phyloP scores from a whole-genome alignment of 345 rosid species.

The Chamaenerion angustifolium region DNA sequence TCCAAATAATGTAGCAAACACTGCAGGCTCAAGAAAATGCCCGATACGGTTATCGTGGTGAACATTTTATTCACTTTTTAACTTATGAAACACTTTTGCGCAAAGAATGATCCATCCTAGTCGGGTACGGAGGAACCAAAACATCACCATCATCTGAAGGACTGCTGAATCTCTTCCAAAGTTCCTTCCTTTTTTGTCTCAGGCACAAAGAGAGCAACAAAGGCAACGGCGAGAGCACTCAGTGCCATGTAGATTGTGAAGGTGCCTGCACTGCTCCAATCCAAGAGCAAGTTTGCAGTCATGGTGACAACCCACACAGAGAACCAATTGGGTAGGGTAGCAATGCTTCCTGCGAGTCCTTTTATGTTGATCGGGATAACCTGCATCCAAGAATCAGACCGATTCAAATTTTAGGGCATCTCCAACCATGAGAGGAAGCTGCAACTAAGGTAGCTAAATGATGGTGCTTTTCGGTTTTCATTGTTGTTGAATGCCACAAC shows the following conservation, averaged over 20 bases:
- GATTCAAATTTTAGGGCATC: too few species aligned
- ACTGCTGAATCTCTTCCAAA: conserved; percentile 77
- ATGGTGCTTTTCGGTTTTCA: too few species aligned
- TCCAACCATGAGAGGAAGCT: too few species aligned
- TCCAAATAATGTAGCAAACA: too few species aligned
- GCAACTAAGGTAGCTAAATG: too few species aligned
- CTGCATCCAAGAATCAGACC: conserved; percentile 22
- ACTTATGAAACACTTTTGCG: too few species aligned
- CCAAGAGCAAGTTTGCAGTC: conserved; percentile 36
- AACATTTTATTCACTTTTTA: too few species aligned
- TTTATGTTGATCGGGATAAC: conserved; percentile 51
- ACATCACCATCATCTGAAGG: conserved; percentile 83
- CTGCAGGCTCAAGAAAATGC: too few species aligned
- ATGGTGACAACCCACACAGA: conserved; percentile 18
- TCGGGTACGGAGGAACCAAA: too few species aligned
- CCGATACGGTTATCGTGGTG: too few species aligned
- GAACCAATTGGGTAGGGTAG: conserved; percentile 33
- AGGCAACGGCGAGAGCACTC: conserved; percentile 49
- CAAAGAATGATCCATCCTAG: too few species aligned
- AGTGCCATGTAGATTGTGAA: conserved; percentile 55
- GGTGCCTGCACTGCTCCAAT: conserved; percentile 47
- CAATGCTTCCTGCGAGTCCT: conserved; percentile 36
- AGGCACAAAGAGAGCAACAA: conserved; percentile 62
- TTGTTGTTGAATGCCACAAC: too few species aligned
- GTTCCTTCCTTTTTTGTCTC: conserved; percentile 91